Percentiles rank a stretch among this genome's conserved stretches.
Conservation (phyloP, 345 rosid genomes). For the Nephelium lappaceum region DNA sequence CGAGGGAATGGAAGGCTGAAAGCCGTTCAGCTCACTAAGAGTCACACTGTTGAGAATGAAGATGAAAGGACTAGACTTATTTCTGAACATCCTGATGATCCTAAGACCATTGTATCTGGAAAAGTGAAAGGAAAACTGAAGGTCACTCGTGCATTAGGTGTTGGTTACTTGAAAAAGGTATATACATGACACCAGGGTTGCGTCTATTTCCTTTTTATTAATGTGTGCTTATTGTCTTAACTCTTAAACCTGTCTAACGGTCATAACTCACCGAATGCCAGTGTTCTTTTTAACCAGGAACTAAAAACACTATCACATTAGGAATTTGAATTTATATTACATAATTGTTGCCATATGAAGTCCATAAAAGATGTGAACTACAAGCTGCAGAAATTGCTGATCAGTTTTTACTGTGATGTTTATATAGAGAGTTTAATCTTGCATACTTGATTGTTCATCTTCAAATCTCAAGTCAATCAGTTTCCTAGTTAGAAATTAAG, state of each 20-base stretch:
- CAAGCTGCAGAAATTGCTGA: not conserved
- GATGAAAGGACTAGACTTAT: constrained; percentile 62
- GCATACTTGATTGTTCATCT: not conserved
- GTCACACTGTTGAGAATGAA: constrained; percentile 89
- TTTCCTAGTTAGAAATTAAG: not conserved
- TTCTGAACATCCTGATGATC: constrained; percentile 87
- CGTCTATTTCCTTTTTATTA: not conserved
- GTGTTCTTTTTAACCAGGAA: not conserved
- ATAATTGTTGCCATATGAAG: not conserved
- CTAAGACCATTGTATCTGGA: constrained; percentile 60
- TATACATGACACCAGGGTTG: not conserved
- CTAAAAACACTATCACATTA: not conserved
- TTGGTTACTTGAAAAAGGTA: constrained; percentile 94
- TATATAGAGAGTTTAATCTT: not conserved
- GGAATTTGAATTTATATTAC: not conserved
- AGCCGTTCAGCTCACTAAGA: constrained; percentile 86
- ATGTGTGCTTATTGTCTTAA: not conserved
- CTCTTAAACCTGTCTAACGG: not conserved
- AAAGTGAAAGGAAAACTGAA: constrained; percentile 92
- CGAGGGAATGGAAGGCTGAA: constrained; percentile 42
- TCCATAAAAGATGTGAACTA: not conserved
- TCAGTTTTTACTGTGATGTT: not conserved
- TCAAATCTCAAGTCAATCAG: not conserved
- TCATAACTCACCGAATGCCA: not conserved
- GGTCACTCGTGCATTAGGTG: constrained; percentile 96